Evolutionary conservation across 1,284 basidiomycete genomes (phyloP).

Genomic region (Boletus subluridellus): DNA sequence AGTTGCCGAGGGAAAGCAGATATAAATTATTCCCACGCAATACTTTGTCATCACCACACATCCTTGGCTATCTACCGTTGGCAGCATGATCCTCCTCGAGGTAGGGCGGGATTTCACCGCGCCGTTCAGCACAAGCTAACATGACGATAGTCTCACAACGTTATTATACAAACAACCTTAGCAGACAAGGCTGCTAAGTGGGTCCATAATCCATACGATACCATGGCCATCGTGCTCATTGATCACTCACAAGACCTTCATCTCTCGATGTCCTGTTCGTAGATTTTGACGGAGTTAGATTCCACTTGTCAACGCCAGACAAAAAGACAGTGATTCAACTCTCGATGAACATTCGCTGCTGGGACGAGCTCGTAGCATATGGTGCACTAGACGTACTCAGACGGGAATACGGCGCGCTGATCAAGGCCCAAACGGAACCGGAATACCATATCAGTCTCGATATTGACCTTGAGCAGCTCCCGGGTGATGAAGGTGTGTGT

Average conservation of each 20-base stretch:
- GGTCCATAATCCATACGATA: conserved; percentile 1
- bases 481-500: conserved; percentile 71
- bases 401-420: conserved; percentile 79
- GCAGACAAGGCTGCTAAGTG: conserved; percentile 88
- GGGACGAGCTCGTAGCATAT: conserved; percentile 87
- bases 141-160: conserved; percentile 70
- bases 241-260: conserved; percentile 60
- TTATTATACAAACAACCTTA: conserved; percentile 90
- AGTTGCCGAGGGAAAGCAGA: conserved; percentile 27
- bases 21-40: conserved; percentile 32
- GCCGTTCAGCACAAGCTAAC: conserved; percentile 11
- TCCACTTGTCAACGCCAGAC: conserved; percentile 86
- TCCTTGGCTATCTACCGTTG: too few species aligned
- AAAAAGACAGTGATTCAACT: conserved; percentile 79
- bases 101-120: conserved; percentile 37
- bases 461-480: conserved; percentile 85
- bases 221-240: conserved; percentile 10
- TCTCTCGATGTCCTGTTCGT: conserved; percentile 94
- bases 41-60: conserved; percentile 15
- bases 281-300: conserved; percentile 96
- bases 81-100: conserved; percentile 67
- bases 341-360: conserved; percentile 97
- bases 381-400: conserved; percentile 81
- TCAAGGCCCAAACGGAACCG: conserved; percentile 63
- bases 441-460: conserved; percentile 89